Percentiles rank a stretch among this genome's conserved stretches.
These are phyloP conservation scores for Solanum megistacrolobum DNA, from an alignment of 257 asterid genomes.

Conservation along the genomic window DNA sequence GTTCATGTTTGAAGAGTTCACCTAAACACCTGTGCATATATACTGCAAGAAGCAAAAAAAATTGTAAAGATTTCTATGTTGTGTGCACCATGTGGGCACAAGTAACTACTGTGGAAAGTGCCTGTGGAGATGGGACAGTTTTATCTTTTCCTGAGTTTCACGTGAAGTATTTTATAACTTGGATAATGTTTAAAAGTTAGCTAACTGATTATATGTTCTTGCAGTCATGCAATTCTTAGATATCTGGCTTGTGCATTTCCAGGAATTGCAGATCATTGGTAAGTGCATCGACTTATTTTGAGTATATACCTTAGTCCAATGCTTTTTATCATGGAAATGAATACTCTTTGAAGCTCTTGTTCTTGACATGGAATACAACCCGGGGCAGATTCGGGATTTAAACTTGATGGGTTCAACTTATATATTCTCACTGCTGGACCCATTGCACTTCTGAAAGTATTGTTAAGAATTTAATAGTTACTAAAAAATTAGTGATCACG, in stretches of 20 bases:
- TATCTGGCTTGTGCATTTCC: conserved; percentile 76
- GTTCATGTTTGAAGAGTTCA: background rate
- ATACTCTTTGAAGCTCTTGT: background rate
- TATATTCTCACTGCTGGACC: background rate
- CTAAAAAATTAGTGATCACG: background rate
- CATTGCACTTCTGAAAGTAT: no score
- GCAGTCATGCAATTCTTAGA: conserved; percentile 85
- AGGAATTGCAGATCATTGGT: conserved; percentile 96
- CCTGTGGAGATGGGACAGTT: background rate
- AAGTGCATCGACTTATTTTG: conserved; percentile 15
- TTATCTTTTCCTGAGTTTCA: background rate
- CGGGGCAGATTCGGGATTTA: background rate
- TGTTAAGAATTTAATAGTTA: no score
- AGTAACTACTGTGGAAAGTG: background rate
- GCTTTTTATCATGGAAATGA: background rate
- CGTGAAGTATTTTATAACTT: background rate
- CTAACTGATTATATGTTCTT: conserved; percentile 7
- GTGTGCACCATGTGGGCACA: background rate
- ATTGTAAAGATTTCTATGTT: background rate
- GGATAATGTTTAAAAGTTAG: background rate
- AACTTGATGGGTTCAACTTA: background rate
- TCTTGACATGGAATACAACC: background rate
- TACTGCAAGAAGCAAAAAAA: background rate
- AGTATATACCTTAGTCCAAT: background rate
- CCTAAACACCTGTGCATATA: background rate